Conservation (phyloP, 305 asterid genomes). For the Solanum hybrid region DNA sequence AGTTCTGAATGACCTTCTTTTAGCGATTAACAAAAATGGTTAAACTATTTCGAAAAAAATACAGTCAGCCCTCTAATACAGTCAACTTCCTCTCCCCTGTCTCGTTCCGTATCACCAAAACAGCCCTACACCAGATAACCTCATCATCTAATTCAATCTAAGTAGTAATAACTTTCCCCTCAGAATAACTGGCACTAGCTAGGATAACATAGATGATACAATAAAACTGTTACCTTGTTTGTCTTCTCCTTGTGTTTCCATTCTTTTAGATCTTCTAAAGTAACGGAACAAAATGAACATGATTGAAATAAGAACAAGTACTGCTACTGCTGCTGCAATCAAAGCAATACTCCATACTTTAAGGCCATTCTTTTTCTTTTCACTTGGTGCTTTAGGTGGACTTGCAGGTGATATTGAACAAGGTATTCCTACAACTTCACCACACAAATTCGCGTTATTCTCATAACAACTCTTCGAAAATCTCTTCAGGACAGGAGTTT, state of each 20-base stretch:
- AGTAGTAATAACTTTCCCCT: background rate
- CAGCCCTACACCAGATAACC: background rate
- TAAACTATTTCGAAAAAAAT: background rate
- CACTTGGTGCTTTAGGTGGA: conserved; percentile 10
- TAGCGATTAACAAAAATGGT: background rate
- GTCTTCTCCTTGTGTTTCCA: conserved; percentile 10
- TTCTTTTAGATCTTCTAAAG: conserved; percentile 14
- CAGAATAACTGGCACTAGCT: background rate
- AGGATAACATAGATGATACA: background rate
- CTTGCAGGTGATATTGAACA: conserved; percentile 31
- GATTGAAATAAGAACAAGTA: conserved; percentile 16
- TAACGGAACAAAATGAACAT: conserved; percentile 26
- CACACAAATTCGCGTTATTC: conserved; percentile 45
- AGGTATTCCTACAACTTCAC: conserved; percentile 28
- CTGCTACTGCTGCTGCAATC: conserved; percentile 44
- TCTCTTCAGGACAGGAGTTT: conserved; percentile 32
- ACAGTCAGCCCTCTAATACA: background rate
- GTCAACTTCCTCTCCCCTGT: background rate
- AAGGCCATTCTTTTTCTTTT: conserved; percentile 7
- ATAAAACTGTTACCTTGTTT: conserved; percentile 22
- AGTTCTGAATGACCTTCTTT: background rate
- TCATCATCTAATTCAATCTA: background rate
- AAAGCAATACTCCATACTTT: conserved; percentile 41
- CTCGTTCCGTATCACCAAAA: background rate
- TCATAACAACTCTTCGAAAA: conserved; percentile 30